Evolutionary conservation across 2,329 filamentous ascomycete genomes (phyloP).

Genomic region (Diaporthe ampelina): DNA sequence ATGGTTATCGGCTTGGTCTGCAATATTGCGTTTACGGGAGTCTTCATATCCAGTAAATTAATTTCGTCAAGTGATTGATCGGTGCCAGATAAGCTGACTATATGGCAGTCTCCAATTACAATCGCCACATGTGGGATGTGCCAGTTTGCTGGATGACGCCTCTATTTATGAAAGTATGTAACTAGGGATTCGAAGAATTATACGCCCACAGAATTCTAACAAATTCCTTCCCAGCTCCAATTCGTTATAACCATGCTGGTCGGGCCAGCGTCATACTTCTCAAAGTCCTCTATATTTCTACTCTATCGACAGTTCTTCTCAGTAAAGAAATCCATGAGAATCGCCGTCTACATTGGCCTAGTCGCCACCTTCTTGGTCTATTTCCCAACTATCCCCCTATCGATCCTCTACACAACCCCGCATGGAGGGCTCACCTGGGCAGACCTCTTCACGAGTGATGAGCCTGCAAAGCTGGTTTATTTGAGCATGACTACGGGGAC

Average conservation of each 20-base stretch:
- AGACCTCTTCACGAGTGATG: background rate
- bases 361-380: background rate
- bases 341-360: background rate
- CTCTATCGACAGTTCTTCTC: conserved; percentile 13
- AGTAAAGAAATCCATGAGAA: background rate
- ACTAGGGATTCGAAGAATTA: background rate
- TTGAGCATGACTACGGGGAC: background rate
- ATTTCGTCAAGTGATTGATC: no score
- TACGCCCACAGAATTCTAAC: background rate
- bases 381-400: background rate
- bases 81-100: background rate
- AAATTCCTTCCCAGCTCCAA: background rate
- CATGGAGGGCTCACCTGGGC: background rate
- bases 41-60: background rate
- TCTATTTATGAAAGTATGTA: background rate
- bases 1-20: background rate
- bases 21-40: background rate
- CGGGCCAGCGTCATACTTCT: background rate
- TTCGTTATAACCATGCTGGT: background rate
- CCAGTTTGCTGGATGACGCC: background rate
- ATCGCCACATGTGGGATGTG: conserved; percentile 12
- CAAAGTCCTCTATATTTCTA: conserved; percentile 6
- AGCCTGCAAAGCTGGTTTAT: background rate
- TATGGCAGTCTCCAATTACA: background rate
- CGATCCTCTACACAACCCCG: background rate